Conservation (phyloP, 495 filamentous ascomycete species). For the Cercophora scortea region DNA sequence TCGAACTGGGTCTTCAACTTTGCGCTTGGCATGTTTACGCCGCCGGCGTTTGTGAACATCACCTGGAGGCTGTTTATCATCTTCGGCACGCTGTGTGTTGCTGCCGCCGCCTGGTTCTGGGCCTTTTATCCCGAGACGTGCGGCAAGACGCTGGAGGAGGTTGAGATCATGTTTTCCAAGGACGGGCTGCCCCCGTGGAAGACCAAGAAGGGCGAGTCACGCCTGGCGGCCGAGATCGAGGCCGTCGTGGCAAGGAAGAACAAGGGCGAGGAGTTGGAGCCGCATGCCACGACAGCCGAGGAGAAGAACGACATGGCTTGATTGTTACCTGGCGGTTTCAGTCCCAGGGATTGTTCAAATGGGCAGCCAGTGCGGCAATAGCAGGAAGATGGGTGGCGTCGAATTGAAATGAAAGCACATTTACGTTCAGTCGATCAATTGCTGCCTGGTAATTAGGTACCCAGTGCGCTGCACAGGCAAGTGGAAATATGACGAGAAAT, state of each 20-base stretch:
- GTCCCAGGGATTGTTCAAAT: too few relatives aligned
- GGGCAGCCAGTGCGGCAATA: too few relatives aligned
- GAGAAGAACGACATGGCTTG: too few relatives aligned
- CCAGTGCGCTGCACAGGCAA: too few relatives aligned
- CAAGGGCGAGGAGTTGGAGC: too few relatives aligned
- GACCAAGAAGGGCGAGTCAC: constrained; percentile 47
- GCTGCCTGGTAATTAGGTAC: too few relatives aligned
- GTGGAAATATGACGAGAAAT: too few relatives aligned
- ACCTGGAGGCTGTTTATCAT: constrained; percentile 67
- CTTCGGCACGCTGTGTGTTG: constrained; percentile 62
- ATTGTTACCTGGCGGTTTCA: too few relatives aligned
- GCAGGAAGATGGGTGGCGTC: too few relatives aligned
- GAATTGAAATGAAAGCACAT: too few relatives aligned
- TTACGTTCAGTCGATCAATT: too few relatives aligned
- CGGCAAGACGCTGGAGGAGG: constrained; percentile 64
- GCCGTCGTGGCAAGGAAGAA: constrained; percentile 23
- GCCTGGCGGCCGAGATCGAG: constrained; percentile 36
- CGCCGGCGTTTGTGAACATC: constrained; percentile 65
- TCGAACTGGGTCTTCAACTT: constrained; percentile 77
- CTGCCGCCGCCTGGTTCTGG: constrained; percentile 55
- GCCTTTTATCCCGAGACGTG: constrained; percentile 67
- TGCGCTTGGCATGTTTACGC: constrained; percentile 61
- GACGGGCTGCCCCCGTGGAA: constrained; percentile 50
- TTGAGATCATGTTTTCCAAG: constrained; percentile 52
- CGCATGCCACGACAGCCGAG: too few relatives aligned